Conservation (phyloP, 2,329 filamentous ascomycete species). For the Fusarium metavorans region DNA sequence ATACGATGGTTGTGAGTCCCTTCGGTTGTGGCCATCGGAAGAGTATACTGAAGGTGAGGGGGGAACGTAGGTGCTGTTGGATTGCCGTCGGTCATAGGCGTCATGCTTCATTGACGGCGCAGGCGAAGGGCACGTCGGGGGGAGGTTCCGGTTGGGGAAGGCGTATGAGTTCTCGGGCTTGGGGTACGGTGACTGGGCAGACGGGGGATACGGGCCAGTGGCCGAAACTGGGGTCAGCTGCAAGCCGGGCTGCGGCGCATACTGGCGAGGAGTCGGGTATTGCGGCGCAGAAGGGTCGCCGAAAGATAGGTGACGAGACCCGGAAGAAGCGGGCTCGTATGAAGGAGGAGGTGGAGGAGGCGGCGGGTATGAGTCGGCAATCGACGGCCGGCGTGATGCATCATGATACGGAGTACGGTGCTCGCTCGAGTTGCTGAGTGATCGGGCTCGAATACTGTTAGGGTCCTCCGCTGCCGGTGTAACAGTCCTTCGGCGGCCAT, state of each 20-base stretch:
- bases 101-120: constrained; percentile 48
- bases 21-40: constrained; percentile 45
- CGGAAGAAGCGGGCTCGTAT: constrained; percentile 47
- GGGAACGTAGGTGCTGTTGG: constrained; percentile 53
- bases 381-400: constrained; percentile 60
- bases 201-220: constrained; percentile 48
- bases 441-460: constrained; percentile 63
- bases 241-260: constrained; percentile 50
- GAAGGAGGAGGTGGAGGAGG: constrained; percentile 52
- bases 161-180: constrained; percentile 51
- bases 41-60: constrained; percentile 53
- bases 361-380: constrained; percentile 57
- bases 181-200: constrained; percentile 56
- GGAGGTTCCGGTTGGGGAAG: constrained; percentile 46
- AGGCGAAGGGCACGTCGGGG: constrained; percentile 49
- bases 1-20: constrained; percentile 48
- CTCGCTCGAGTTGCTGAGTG: constrained; percentile 69
- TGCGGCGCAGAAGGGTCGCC: constrained; percentile 50
- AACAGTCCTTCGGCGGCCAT: constrained; percentile 53
- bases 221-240: constrained; percentile 52
- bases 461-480: constrained; percentile 51
- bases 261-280: constrained; percentile 51
- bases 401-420: constrained; percentile 59
- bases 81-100: constrained; percentile 52
- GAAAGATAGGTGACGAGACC: constrained; percentile 51